Evolutionary conservation across 352 stramenopile species (phyloP), one percentile per base, ranked within the genome.

Genomic region (Paralagenidium karlingii): DNA sequence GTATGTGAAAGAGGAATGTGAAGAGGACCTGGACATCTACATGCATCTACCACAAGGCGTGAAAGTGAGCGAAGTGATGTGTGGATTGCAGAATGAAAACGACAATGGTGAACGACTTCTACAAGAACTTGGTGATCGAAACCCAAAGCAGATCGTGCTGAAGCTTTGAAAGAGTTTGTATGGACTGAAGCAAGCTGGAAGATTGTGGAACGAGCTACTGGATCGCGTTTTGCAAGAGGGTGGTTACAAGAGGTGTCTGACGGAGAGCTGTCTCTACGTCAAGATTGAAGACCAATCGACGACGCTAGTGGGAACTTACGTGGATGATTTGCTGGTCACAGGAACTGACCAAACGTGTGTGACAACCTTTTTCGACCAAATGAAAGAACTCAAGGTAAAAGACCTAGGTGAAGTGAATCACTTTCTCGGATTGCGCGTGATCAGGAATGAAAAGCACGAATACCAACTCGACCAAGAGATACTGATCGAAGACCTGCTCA

Each of bases 1-100:
- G 5, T 71, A 67, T 24, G 37, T 64, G 8, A 60, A 64, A 26
- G 56, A 34, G 0, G 13, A 28, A 0, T 48, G 33, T 1, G 53
- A 67, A n/a, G 20, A 48, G 9, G 34, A 34, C 1, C 16, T 58
- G 8, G 26, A 54, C 1, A 60, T 67, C 20, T 50, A 41, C 38
- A 13, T 71, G 26, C 24, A 31, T 22, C 34, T 52, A 1, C 58
- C 38, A 24, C 38, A 55, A 1, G 42, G 43, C 1, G 62, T 49
- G 51, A 21, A 24, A 21, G 44, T 45, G n/a, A n/a, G n/a, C n/a
- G n/a, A n/a, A n/a, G n/a, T n/a, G n/a, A n/a, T n/a, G n/a, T n/a
- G n/a, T n/a, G n/a, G n/a, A n/a, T n/a, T n/a, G n/a, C n/a, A n/a
- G n/a, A n/a, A n/a, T n/a, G n/a, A n/a, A n/a, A n/a, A n/a, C n/a